These are phyloP conservation scores for Biscutella laevigata DNA, from an alignment of 441 rosid species.

Conservation along the genomic window DNA sequence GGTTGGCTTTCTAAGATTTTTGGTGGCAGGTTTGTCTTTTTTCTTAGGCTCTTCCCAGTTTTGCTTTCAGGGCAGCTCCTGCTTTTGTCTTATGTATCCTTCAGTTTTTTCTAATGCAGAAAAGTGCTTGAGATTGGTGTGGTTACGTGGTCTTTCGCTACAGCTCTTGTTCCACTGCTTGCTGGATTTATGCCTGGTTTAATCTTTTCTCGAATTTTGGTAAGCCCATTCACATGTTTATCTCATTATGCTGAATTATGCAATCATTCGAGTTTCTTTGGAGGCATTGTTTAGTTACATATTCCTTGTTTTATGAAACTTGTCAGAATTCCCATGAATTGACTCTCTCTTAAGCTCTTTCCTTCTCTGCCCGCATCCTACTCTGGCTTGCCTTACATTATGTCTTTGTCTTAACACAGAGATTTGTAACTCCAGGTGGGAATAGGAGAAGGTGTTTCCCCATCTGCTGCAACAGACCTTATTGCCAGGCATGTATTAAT, in stretches of 20 bases:
- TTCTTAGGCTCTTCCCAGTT: not conserved
- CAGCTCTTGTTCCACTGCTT: constrained; percentile 67
- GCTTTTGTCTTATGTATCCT: not conserved
- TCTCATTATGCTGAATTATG: not conserved
- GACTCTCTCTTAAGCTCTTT: not conserved
- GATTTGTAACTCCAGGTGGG: constrained; percentile 64
- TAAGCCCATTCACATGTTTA: constrained; percentile 20
- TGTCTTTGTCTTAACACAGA: constrained; percentile 26
- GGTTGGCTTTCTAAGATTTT: constrained; percentile 88
- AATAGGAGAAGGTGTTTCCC: constrained; percentile 98
- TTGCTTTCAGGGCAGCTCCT: not conserved
- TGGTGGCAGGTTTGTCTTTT: constrained; percentile 72
- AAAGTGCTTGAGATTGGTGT: constrained; percentile 78
- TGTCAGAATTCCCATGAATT: not conserved
- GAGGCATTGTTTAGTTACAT: not conserved
- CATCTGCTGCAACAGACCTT: constrained; percentile 95
- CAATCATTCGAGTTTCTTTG: not conserved
- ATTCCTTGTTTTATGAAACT: not conserved
- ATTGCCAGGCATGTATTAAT: constrained; percentile 75
- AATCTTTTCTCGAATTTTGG: constrained; percentile 69
- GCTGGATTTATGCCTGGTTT: constrained; percentile 94
- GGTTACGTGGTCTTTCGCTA: constrained; percentile 74
- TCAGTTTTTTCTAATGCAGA: constrained; percentile 33
- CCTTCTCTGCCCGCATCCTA: constrained; percentile 8
- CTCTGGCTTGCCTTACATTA: constrained; percentile 32